Percentiles rank a stretch among this genome's conserved stretches.
Evolutionary conservation across 192 early-diverging fungal species (phyloP).

Genomic region (Radiomyces spectabilis): DNA sequence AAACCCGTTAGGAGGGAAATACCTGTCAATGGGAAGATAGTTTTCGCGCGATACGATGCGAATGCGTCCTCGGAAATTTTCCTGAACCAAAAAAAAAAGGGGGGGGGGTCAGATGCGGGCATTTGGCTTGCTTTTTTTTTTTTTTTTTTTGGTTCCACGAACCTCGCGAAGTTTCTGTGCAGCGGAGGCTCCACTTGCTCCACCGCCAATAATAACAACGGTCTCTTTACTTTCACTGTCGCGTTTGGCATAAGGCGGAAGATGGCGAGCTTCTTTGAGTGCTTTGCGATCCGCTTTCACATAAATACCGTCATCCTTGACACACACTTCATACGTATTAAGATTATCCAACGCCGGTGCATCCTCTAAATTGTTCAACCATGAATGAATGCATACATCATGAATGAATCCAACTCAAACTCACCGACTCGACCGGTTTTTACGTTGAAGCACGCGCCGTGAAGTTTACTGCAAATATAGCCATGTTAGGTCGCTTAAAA

Average conservation of each 20-base stretch:
- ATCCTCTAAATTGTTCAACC: no score
- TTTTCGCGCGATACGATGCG: conserved; percentile 36
- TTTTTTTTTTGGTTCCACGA: no score
- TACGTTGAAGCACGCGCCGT: conserved; percentile 31
- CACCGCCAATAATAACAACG: conserved; percentile 46
- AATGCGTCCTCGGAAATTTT: conserved; percentile 38
- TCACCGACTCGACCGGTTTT: conserved; percentile 31
- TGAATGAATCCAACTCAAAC: not conserved
- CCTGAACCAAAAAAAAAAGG: no score
- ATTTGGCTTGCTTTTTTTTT: not conserved
- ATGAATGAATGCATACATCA: not conserved
- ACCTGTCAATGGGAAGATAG: conserved; percentile 50
- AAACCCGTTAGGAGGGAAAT: no score
- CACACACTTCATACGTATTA: conserved; percentile 21
- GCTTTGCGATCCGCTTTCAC: conserved; percentile 23
- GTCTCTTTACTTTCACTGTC: conserved; percentile 11
- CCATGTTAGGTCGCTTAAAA: not conserved
- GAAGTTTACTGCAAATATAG: conserved; percentile 28
- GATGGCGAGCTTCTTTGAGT: conserved; percentile 7
- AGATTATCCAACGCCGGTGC: conserved; percentile 32
- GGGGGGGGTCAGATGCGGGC: no score
- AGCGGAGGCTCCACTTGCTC: conserved; percentile 38
- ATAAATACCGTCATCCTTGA: conserved; percentile 30
- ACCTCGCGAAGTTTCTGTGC: conserved; percentile 40
- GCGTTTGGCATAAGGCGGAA: conserved; percentile 7